Evolutionary conservation across 208 protist genomes (phyloP).

Genomic region (Leishmania aethiopica): DNA sequence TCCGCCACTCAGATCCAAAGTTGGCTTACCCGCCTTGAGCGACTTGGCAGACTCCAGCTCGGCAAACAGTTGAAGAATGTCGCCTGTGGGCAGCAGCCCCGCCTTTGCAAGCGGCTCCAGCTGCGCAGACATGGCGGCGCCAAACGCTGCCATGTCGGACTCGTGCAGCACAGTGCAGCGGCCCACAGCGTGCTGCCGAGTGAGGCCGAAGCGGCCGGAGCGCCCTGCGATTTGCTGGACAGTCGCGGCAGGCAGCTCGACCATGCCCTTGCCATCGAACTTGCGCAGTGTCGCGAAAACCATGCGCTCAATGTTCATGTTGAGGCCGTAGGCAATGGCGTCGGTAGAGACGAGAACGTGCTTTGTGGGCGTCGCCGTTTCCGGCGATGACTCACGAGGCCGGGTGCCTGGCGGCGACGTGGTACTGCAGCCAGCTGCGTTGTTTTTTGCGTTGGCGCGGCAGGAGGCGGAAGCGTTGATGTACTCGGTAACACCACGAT

Average conservation of each 20-base stretch:
- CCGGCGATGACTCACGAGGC: background rate
- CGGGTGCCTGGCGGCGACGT: background rate
- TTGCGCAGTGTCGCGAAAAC: constrained; percentile 84
- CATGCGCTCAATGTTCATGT: constrained; percentile 93
- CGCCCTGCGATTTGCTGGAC: constrained; percentile 88
- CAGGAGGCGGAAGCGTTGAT: background rate
- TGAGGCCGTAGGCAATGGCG: constrained; percentile 96
- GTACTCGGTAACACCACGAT: constrained; percentile 56
- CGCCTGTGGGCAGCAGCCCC: constrained; percentile 71
- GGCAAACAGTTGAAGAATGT: constrained; percentile 77
- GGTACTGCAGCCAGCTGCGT: background rate
- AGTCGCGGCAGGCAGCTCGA: constrained; percentile 39
- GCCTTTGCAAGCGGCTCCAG: constrained; percentile 40
- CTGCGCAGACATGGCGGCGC: constrained; percentile 15
- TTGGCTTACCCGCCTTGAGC: background rate
- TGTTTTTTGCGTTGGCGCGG: background rate
- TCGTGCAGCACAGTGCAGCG: constrained; percentile 69
- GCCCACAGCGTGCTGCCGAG: constrained; percentile 46
- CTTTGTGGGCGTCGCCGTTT: constrained; percentile 20
- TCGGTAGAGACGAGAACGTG: constrained; percentile 93
- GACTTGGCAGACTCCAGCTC: constrained; percentile 35
- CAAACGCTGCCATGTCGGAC: constrained; percentile 35
- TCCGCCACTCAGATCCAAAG: background rate
- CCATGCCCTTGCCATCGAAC: constrained; percentile 74
- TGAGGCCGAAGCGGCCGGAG: constrained; percentile 81